phyloP scores from a whole-genome alignment of 495 filamentous ascomycete species.

The Hyaloscypha hepaticicola region DNA sequence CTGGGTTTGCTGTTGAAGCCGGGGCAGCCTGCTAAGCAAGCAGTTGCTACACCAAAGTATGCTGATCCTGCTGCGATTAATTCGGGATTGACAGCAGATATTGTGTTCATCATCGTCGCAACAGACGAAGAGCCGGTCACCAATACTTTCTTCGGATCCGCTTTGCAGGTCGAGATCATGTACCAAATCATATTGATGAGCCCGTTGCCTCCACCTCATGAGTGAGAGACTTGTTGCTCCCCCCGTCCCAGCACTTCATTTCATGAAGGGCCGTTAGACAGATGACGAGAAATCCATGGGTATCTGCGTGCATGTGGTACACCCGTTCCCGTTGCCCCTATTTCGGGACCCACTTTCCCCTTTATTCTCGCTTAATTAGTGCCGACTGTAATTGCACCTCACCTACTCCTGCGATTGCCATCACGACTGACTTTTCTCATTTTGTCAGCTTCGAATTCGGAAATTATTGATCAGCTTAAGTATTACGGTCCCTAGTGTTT shows the following conservation, averaged over 20 bases:
- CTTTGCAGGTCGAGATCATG: slow-evolving; percentile 44
- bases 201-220: slow-evolving; percentile 42
- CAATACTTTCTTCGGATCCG: slow-evolving; percentile 45
- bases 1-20: slow-evolving; percentile 40
- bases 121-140: slow-evolving; percentile 49
- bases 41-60: slow-evolving; percentile 42
- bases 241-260: slow-evolving; percentile 50
- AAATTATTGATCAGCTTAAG: too few species aligned
- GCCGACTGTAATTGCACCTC: neutral
- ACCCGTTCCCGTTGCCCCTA: neutral
- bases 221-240: slow-evolving; percentile 39
- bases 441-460: too few species aligned
- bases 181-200: slow-evolving; percentile 47
- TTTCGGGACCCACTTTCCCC: neutral
- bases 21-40: slow-evolving; percentile 38
- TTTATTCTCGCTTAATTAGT: neutral
- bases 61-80: slow-evolving; percentile 41
- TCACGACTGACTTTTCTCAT: too few species aligned
- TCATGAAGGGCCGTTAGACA: slow-evolving; percentile 44
- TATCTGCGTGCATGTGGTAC: slow-evolving; percentile 32
- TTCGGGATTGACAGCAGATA: slow-evolving; percentile 40
- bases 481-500: too few species aligned
- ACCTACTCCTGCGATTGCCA: too few species aligned
- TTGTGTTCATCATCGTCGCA: slow-evolving; percentile 52
- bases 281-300: slow-evolving; percentile 46